phyloP scores from a whole-genome alignment of 306 rosid genomes.

The Myrica gale region DNA sequence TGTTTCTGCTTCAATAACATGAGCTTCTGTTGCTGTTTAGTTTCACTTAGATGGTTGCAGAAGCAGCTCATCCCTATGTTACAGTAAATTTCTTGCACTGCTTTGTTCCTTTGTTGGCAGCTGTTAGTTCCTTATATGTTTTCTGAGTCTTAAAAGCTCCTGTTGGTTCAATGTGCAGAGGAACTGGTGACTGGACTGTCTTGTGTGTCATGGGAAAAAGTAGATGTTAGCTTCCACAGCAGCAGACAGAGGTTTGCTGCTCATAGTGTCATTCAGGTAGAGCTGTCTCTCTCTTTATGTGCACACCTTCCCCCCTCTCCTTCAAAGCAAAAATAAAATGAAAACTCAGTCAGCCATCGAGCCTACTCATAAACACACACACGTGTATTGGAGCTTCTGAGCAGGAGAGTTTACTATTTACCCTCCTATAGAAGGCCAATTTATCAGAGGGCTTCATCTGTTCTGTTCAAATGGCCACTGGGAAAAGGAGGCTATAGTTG shows the following conservation, averaged over 20 bases:
- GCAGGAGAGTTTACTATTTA: background rate
- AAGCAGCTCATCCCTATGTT: background rate
- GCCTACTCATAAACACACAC: background rate
- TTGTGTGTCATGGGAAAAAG: conserved; percentile 82
- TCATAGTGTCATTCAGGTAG: conserved; percentile 95
- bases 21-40: background rate
- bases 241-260: conserved; percentile 81
- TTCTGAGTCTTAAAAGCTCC: conserved; percentile 14
- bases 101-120: background rate
- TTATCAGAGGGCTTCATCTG: background rate
- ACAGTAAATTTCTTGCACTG: background rate
- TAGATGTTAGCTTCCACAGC: conserved; percentile 90
- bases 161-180: conserved; percentile 50
- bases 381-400: background rate
- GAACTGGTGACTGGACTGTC: conserved; percentile 86
- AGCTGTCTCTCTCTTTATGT: conserved; percentile 2
- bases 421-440: background rate
- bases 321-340: no score
- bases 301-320: no score
- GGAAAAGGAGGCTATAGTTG: background rate
- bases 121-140: background rate
- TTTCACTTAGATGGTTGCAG: background rate
- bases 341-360: background rate
- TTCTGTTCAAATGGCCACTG: background rate
- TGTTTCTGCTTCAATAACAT: background rate